Percentiles rank a stretch among this genome's conserved stretches.
phyloP scores from a whole-genome alignment of 1,284 basidiomycete genomes.

The Melampsora occidentalis region DNA sequence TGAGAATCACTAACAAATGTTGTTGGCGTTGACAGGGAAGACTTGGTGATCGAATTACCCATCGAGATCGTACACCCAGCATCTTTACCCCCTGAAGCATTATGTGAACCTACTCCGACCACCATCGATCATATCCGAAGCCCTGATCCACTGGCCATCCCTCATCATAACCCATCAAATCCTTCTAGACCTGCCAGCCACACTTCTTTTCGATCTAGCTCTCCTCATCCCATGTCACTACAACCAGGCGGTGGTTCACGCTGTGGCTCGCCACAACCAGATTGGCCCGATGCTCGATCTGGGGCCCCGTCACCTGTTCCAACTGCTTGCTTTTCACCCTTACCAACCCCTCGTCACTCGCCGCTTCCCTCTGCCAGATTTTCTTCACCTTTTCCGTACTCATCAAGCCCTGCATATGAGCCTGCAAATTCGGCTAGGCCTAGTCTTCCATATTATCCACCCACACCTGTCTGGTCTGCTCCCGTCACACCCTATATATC shows the following conservation, averaged over 20 bases:
- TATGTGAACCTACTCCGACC: constrained; percentile 37
- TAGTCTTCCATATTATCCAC: constrained; percentile 7
- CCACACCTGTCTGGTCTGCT: constrained; percentile 7
- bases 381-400: constrained; percentile 33
- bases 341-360: constrained; percentile 34
- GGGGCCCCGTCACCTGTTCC: constrained; percentile 24
- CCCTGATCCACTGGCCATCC: constrained; percentile 2
- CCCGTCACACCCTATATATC: neutral
- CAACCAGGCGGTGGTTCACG: constrained; percentile 37
- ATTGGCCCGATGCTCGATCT: constrained; percentile 17
- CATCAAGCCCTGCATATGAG: constrained; percentile 8
- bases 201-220: constrained; percentile 29
- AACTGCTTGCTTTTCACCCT: constrained; percentile 31
- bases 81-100: constrained; percentile 48
- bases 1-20: neutral
- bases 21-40: constrained; percentile 42
- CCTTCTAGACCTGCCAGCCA: constrained; percentile 21
- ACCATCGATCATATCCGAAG: constrained; percentile 27
- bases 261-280: constrained; percentile 23
- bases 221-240: constrained; percentile 37
- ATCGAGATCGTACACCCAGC: constrained; percentile 49
- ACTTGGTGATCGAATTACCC: constrained; percentile 49
- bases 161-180: constrained; percentile 16
- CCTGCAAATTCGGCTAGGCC: neutral
- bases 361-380: constrained; percentile 29